Conservation (phyloP, 257 asterid species). For the Fraxinus excelsior region DNA sequence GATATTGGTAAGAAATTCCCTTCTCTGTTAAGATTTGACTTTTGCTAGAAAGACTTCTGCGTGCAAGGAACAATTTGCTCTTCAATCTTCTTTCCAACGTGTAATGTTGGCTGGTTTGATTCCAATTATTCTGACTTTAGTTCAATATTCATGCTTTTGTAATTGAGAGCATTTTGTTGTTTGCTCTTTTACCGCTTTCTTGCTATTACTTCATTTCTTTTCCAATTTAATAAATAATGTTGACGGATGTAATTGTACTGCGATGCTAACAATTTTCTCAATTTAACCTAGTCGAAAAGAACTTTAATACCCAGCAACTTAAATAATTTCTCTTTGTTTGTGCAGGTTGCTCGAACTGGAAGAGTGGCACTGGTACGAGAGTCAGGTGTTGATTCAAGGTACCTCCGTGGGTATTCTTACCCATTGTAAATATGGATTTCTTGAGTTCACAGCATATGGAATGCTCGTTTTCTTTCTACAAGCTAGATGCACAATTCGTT, state of each 20-base stretch:
- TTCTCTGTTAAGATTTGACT: not conserved
- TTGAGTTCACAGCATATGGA: not conserved
- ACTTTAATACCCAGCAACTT: not conserved
- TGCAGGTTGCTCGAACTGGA: constrained; percentile 91
- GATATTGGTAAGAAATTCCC: not conserved
- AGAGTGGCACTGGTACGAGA: constrained; percentile 79
- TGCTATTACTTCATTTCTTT: not conserved
- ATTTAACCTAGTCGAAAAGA: not conserved
- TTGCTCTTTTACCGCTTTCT: not conserved
- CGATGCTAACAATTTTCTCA: not conserved
- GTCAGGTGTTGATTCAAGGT: constrained; percentile 86
- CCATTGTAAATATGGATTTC: constrained; percentile 41
- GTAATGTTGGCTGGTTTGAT: not conserved
- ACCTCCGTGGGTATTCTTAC: constrained; percentile 81
- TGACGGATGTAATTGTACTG: not conserved
- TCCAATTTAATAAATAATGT: not conserved
- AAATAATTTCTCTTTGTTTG: constrained; percentile 7
- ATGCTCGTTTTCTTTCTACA: not conserved
- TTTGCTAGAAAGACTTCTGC: not conserved
- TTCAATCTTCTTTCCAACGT: not conserved
- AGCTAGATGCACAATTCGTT: not conserved
- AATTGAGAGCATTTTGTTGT: not conserved
- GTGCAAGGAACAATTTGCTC: not conserved
- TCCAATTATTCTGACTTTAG: not conserved
- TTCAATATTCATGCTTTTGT: not conserved